phyloP scores from a whole-genome alignment of 2,329 filamentous ascomycete species.

The Fusarium udum region DNA sequence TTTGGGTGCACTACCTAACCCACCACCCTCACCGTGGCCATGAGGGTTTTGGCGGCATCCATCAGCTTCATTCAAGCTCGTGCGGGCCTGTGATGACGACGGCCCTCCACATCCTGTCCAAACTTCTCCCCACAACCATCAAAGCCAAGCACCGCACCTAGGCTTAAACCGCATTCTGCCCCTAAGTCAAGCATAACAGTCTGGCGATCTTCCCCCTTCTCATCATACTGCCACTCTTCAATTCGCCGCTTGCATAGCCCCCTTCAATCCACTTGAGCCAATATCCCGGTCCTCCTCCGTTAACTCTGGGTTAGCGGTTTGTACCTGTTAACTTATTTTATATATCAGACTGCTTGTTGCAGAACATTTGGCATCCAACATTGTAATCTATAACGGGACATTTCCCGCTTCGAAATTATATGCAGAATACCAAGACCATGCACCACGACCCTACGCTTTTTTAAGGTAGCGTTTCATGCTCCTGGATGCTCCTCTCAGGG shows the following conservation, averaged over 20 bases:
- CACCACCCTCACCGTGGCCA: slow-evolving; percentile 21
- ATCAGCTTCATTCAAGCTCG: slow-evolving; percentile 32
- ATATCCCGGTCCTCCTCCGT: slow-evolving; percentile 32
- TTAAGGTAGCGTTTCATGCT: slow-evolving; percentile 1
- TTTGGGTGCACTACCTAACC: slow-evolving; percentile 12
- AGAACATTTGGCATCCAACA: slow-evolving; percentile 3
- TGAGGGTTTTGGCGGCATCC: slow-evolving; percentile 18
- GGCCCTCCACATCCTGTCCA: slow-evolving; percentile 28
- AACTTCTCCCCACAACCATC: slow-evolving; percentile 34
- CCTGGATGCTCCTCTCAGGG: slow-evolving; percentile 5
- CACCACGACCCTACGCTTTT: background rate
- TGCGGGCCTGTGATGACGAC: slow-evolving; percentile 43
- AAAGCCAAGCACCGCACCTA: slow-evolving; percentile 42
- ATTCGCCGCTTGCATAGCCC: slow-evolving; percentile 38
- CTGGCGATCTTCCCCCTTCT: slow-evolving; percentile 40
- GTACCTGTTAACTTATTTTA: slow-evolving; percentile 2
- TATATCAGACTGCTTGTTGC: background rate
- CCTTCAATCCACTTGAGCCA: slow-evolving; percentile 36
- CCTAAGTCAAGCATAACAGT: slow-evolving; percentile 39
- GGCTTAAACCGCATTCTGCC: slow-evolving; percentile 40
- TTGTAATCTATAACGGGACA: background rate
- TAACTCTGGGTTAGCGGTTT: slow-evolving; percentile 16
- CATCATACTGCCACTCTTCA: slow-evolving; percentile 38
- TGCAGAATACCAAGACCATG: background rate
- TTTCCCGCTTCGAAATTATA: background rate